Conservation (phyloP, 2,329 filamentous ascomycete genomes). For the Trichothecium sympodiale region DNA sequence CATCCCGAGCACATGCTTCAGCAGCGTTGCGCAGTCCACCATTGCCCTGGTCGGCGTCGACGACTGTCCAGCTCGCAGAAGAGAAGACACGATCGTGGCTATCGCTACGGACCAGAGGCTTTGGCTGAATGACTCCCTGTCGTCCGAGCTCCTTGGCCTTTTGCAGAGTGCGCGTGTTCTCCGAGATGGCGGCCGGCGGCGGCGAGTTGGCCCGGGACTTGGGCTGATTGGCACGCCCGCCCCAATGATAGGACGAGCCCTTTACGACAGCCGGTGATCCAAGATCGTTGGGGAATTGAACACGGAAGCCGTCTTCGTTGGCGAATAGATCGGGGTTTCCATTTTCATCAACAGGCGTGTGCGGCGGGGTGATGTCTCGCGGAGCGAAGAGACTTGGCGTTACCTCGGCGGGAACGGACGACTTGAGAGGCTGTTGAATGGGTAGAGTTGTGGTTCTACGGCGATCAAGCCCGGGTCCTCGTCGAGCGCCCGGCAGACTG, state of each 20-base stretch:
- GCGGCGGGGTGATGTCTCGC: conserved; percentile 40
- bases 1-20: conserved; percentile 61
- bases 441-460: conserved; percentile 16
- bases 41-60: conserved; percentile 82
- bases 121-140: conserved; percentile 46
- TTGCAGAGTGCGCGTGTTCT: conserved; percentile 46
- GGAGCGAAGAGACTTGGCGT: conserved; percentile 44
- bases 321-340: conserved; percentile 36
- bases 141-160: conserved; percentile 48
- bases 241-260: conserved; percentile 62
- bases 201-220: conserved; percentile 62
- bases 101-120: conserved; percentile 40
- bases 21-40: conserved; percentile 85
- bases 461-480: conserved; percentile 11
- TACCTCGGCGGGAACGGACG: conserved; percentile 12
- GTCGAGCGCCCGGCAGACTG: conserved; percentile 47
- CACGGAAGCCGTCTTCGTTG: conserved; percentile 46
- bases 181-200: conserved; percentile 65
- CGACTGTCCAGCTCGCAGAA: conserved; percentile 71
- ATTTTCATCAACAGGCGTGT: conserved; percentile 40
- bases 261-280: conserved; percentile 57
- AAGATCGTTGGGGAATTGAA: conserved; percentile 43
- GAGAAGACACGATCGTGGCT: conserved; percentile 63
- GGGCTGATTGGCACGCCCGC: conserved; percentile 64
- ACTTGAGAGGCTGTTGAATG: conserved; percentile 9